Conservation (phyloP, 2,329 filamentous ascomycete genomes). For the Clonostachys sp. region DNA sequence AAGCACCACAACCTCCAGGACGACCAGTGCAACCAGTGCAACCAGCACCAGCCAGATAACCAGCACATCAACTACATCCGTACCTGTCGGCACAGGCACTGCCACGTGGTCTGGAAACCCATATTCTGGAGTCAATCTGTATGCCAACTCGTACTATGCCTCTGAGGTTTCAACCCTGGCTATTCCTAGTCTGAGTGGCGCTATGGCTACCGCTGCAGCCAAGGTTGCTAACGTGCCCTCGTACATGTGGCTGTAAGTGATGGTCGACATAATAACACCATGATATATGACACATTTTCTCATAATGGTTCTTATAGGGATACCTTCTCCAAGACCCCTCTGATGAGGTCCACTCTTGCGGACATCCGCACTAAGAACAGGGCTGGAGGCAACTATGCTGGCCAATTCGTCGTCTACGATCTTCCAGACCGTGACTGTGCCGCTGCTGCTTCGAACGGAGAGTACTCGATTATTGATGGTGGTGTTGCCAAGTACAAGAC, state of each 20-base stretch:
- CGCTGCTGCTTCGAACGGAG: constrained; percentile 52
- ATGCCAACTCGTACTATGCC: constrained; percentile 51
- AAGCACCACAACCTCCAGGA: background rate
- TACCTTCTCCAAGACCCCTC: constrained; percentile 39
- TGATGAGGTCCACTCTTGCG: constrained; percentile 38
- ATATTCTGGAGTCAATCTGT: constrained; percentile 42
- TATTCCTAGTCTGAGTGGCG: constrained; percentile 55
- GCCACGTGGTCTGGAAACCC: constrained; percentile 48
- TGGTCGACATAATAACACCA: background rate
- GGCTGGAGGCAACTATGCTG: constrained; percentile 33
- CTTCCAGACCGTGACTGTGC: constrained; percentile 55
- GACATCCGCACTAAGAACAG: constrained; percentile 32
- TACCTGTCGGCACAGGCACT: constrained; percentile 22
- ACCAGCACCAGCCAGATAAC: constrained; percentile 9
- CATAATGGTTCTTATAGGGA: constrained; percentile 30
- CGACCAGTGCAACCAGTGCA: constrained; percentile 10
- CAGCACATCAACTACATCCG: constrained; percentile 12
- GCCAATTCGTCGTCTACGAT: constrained; percentile 51
- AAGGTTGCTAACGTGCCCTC: constrained; percentile 46
- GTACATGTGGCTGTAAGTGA: constrained; percentile 45
- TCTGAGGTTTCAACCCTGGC: constrained; percentile 50
- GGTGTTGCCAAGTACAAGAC: constrained; percentile 48
- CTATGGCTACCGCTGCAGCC: constrained; percentile 45
- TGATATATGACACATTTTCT: background rate
- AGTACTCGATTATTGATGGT: constrained; percentile 43